phyloP scores from a whole-genome alignment of 768 basidiomycete species.

The Cystofilobasidium ferigula region DNA sequence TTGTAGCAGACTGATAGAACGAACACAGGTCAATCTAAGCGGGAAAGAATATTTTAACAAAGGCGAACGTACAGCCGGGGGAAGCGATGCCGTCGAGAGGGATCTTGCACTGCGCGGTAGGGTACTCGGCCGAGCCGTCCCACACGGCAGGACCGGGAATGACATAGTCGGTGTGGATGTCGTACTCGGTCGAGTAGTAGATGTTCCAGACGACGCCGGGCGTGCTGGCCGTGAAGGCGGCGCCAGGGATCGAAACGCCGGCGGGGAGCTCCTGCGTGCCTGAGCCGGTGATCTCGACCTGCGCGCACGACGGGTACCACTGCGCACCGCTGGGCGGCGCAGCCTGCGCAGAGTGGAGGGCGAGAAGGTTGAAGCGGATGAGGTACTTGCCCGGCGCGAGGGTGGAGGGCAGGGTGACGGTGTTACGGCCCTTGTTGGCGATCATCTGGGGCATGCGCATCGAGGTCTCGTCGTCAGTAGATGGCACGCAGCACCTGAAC shows the following conservation, averaged over 20 bases:
- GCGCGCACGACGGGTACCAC: conserved; percentile 18
- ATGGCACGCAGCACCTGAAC: too few relatives aligned
- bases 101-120: conserved; percentile 4
- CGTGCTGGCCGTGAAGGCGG: conserved; percentile 16
- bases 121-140: conserved; percentile 28
- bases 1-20: neutral
- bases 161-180: conserved; percentile 17
- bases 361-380: conserved; percentile 25
- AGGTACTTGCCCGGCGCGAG: conserved; percentile 26
- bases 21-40: too few relatives aligned
- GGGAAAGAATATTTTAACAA: neutral
- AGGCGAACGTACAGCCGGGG: neutral
- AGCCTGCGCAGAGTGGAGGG: conserved; percentile 22
- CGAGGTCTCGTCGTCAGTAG: too few relatives aligned
- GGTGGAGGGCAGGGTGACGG: conserved; percentile 20
- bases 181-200: conserved; percentile 11
- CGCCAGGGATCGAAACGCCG: conserved; percentile 26
- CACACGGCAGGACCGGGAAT: conserved; percentile 25
- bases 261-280: conserved; percentile 21
- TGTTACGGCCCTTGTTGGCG: conserved; percentile 23
- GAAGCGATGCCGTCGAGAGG: neutral
- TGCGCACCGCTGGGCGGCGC: conserved; percentile 15
- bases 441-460: conserved; percentile 16
- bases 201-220: conserved; percentile 5
- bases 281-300: conserved; percentile 20